Percentiles rank a stretch among this genome's conserved stretches.
phyloP scores from a whole-genome alignment of 2,329 filamentous ascomycete genomes.

The Cryphonectria nitschkei region DNA sequence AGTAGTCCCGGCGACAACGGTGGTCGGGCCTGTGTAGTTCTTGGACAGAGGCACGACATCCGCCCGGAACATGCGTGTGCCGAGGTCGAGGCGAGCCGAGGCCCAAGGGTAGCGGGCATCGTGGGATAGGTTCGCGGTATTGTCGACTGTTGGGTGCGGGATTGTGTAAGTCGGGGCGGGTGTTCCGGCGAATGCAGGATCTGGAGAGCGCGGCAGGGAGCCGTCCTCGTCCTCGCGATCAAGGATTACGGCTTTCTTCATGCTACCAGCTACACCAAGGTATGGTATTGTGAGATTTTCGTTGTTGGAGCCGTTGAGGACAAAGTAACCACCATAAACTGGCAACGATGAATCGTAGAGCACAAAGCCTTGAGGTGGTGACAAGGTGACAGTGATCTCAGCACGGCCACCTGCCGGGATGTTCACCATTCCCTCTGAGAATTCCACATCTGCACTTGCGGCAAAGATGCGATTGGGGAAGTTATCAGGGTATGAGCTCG shows the following conservation, averaged over 20 bases:
- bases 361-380: slow-evolving; percentile 32
- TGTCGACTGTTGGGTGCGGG: slow-evolving; percentile 26
- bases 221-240: slow-evolving; percentile 20
- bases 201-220: slow-evolving; percentile 26
- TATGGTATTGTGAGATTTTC: slow-evolving; percentile 45
- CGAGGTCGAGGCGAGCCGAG: slow-evolving; percentile 26
- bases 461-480: slow-evolving; percentile 24
- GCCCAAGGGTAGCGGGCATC: slow-evolving; percentile 20
- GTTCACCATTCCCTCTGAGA: slow-evolving; percentile 33
- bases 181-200: slow-evolving; percentile 8
- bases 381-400: slow-evolving; percentile 36
- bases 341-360: slow-evolving; percentile 40
- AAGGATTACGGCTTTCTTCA: slow-evolving; percentile 32
- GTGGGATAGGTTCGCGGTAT: slow-evolving; percentile 1
- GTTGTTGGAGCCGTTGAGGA: slow-evolving; percentile 43
- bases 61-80: slow-evolving; percentile 31
- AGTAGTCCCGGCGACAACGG: slow-evolving; percentile 30
- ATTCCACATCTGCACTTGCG: slow-evolving; percentile 29
- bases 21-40: slow-evolving; percentile 27
- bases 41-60: slow-evolving; percentile 32
- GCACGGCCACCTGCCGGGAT: slow-evolving; percentile 36
- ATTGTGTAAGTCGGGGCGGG: slow-evolving; percentile 35
- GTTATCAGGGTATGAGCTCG: background rate
- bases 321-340: slow-evolving; percentile 49
- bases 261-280: slow-evolving; percentile 40